A percentile compares a stretch with the other conserved stretches of the same genome.
Evolutionary conservation across 345 rosid species (phyloP).

Genomic region (Gossypium sturtianum): DNA sequence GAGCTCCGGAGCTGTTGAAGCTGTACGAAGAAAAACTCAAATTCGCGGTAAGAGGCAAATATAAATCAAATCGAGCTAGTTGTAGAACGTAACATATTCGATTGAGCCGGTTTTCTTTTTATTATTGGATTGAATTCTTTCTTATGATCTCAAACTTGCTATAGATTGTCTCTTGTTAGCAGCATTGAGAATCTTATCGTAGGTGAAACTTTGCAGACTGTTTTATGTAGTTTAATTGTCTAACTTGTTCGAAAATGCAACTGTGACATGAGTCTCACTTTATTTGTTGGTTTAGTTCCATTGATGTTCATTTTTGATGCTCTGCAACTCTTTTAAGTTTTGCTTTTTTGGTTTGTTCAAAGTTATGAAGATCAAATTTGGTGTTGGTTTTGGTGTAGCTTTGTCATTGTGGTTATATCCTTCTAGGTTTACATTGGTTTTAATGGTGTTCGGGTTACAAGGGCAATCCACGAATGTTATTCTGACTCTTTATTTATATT

Average conservation of each 20-base stretch:
- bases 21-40: conserved; percentile 14
- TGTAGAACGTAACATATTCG: not conserved
- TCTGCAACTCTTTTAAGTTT: not conserved
- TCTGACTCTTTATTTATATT: too few relatives aligned
- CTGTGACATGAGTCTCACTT: not conserved
- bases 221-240: not conserved
- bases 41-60: not conserved
- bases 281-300: not conserved
- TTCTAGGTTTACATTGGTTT: not conserved
- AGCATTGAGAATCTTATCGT: not conserved
- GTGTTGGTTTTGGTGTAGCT: not conserved
- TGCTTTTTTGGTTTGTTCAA: not conserved
- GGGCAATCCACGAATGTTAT: not conserved
- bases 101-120: not conserved
- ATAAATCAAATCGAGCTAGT: not conserved
- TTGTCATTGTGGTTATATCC: conserved; percentile 7
- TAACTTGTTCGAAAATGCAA: not conserved
- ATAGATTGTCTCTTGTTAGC: not conserved
- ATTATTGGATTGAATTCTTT: not conserved
- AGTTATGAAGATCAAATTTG: not conserved
- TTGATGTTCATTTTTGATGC: not conserved
- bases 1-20: conserved; percentile 14
- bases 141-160: not conserved
- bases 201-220: not conserved
- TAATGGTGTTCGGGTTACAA: not conserved